These are phyloP conservation scores for Penicillium crustosum DNA, from an alignment of 2,329 filamentous ascomycete genomes.

Conservation along the genomic window DNA sequence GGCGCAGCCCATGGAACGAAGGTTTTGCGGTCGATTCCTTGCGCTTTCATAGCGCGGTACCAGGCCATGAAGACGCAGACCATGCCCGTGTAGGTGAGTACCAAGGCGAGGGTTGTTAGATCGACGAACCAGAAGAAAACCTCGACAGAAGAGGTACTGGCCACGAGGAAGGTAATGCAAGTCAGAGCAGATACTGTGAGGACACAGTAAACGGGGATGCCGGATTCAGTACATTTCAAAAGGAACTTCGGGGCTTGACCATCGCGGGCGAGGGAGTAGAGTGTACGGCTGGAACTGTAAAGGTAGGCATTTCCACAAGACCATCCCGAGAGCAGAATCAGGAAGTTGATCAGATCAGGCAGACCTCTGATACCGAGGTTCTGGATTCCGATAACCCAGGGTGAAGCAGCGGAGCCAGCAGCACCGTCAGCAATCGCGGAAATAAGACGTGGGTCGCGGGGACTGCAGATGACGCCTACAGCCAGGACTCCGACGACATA, in stretches of 20 bases:
- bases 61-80: conserved; percentile 70
- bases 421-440: conserved; percentile 57
- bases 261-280: conserved; percentile 50
- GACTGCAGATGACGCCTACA: conserved; percentile 67
- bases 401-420: conserved; percentile 66
- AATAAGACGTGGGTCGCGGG: conserved; percentile 60
- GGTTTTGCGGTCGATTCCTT: conserved; percentile 65
- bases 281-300: conserved; percentile 52
- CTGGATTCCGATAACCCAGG: conserved; percentile 71
- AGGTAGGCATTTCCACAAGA: conserved; percentile 68
- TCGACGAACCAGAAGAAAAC: conserved; percentile 72
- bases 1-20: conserved; percentile 66
- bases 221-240: conserved; percentile 57
- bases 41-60: conserved; percentile 65
- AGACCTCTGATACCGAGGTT: conserved; percentile 65
- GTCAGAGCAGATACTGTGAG: conserved; percentile 62
- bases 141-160: conserved; percentile 61
- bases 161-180: conserved; percentile 68
- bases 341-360: conserved; percentile 69
- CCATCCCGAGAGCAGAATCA: conserved; percentile 70
- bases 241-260: conserved; percentile 57
- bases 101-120: conserved; percentile 44
- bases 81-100: conserved; percentile 59
- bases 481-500: conserved; percentile 71
- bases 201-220: conserved; percentile 72